Percentiles rank a stretch among this genome's conserved stretches.
These are phyloP conservation scores for Coemansia biformis DNA, from an alignment of 192 early-diverging fungal genomes.

Conservation along the genomic window DNA sequence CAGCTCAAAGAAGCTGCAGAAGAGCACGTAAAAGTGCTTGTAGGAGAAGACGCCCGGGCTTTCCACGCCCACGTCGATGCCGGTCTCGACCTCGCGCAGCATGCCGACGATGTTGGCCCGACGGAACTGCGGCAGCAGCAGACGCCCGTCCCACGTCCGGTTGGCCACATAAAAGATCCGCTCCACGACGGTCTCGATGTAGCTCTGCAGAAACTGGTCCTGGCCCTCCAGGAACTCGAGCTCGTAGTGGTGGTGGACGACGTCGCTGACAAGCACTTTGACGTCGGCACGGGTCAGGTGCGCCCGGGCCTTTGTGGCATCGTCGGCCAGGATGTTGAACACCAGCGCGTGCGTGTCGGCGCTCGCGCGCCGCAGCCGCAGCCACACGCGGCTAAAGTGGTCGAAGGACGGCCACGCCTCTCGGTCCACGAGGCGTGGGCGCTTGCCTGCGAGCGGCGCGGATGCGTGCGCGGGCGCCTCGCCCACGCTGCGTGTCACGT, in stretches of 20 bases:
- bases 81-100: conserved; percentile 59
- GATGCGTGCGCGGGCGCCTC: conserved; percentile 3
- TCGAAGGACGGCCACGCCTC: conserved; percentile 20
- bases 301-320: conserved; percentile 31
- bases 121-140: conserved; percentile 74
- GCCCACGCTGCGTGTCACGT: conserved; percentile 17
- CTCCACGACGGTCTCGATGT: conserved; percentile 86
- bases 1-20: conserved; percentile 95
- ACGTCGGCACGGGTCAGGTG: conserved; percentile 63
- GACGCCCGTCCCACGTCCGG: conserved; percentile 60
- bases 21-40: conserved; percentile 97
- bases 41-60: conserved; percentile 87
- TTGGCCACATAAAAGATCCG: conserved; percentile 77
- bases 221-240: conserved; percentile 77
- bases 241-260: conserved; percentile 82
- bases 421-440: conserved; percentile 36
- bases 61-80: conserved; percentile 61
- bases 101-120: conserved; percentile 58
- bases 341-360: conserved; percentile 50
- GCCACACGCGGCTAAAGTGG: conserved; percentile 41
- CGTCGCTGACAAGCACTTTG: conserved; percentile 67
- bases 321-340: conserved; percentile 55
- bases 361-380: conserved; percentile 36
- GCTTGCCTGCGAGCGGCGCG: conserved; percentile 27
- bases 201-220: conserved; percentile 77